A percentile compares a stretch with the other conserved stretches of the same genome.
Evolutionary conservation across 768 basidiomycete species (phyloP).

Genomic region (Russula compacta): DNA sequence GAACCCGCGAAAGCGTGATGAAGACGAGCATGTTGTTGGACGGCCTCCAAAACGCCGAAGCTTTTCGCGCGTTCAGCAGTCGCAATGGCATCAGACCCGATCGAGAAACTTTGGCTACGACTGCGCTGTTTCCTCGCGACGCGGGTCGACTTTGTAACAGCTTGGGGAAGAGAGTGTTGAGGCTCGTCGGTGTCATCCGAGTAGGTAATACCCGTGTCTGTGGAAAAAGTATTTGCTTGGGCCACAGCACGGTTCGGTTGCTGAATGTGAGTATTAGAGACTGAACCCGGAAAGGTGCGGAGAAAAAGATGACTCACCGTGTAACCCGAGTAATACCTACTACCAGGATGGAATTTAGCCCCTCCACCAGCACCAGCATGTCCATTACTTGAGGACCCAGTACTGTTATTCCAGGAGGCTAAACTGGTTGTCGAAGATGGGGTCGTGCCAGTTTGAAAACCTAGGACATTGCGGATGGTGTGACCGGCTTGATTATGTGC

Average conservation of each 20-base stretch:
- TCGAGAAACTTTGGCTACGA: constrained; percentile 55
- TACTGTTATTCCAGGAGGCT: constrained; percentile 33
- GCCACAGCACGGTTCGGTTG: constrained; percentile 62
- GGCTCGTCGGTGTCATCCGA: constrained; percentile 54
- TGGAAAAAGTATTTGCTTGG: constrained; percentile 55
- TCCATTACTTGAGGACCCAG: constrained; percentile 42
- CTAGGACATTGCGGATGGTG: constrained; percentile 69
- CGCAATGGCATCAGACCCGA: constrained; percentile 34
- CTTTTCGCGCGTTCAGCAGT: constrained; percentile 32
- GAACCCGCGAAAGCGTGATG: constrained; percentile 43
- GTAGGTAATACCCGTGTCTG: constrained; percentile 39
- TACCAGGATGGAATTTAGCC: constrained; percentile 61
- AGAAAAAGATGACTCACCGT: constrained; percentile 37
- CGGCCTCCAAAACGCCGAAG: constrained; percentile 51
- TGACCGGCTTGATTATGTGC: constrained; percentile 63
- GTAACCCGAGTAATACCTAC: constrained; percentile 61
- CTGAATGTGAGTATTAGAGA: constrained; percentile 28
- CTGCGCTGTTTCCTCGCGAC: constrained; percentile 32
- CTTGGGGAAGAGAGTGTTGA: constrained; percentile 23
- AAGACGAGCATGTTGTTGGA: constrained; percentile 55
- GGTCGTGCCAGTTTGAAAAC: constrained; percentile 47
- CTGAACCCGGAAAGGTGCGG: background rate
- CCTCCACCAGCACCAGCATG: constrained; percentile 55
- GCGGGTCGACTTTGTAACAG: constrained; percentile 20
- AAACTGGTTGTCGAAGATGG: constrained; percentile 31